Evolutionary conservation across 768 basidiomycete species (phyloP), one percentile per base, ranked within the genome.

Genomic region (Solioccasus polychromus): DNA sequence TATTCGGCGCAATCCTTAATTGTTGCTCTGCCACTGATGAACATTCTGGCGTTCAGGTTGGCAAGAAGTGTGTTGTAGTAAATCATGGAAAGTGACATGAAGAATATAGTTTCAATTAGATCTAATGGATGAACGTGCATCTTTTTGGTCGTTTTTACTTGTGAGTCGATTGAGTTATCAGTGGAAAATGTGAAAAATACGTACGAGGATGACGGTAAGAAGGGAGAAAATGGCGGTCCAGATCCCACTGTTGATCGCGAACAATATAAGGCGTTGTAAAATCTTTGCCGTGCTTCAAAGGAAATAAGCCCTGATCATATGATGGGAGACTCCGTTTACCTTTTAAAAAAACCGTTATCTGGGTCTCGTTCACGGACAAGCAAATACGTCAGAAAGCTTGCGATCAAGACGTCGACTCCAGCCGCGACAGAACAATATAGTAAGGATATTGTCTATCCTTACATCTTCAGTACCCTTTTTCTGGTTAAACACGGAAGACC

Each of bases 171-270:
- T 7, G 8, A 12, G 12, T 6, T 18, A 26, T 19, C n/a, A n/a
- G n/a, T n/a, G n/a, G n/a, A n/a, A n/a, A n/a, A n/a, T n/a, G n/a
- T n/a, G n/a, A n/a, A 10, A 31, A 15, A 32, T 18, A 35, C 42
- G 18, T 18, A 35, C 42, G 24, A 44, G 22, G 34, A 44, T 22
- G 42, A 34, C 42, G 8, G 42, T n/a, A 24, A 44, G 34, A 9
- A 44, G 15, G 18, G 42, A 44, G 19, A 44, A 44, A 26, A 34
- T 28, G 8, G 42, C 42, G 12, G 42, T 44, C 42, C 42, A 44
- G 12, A 44, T 44, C 9, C 42, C 42, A 19, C 42, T 44, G 34
- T 35, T 44, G 18, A 44, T 28, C 3, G 42, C 32, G 14, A 44
- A 44, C 14, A 44, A 17, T 3, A 34, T 35, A 9, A 44, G 42